Base-by-base conservation (phyloP, 345 rosid species). In the Cardamine occulta region DNA sequence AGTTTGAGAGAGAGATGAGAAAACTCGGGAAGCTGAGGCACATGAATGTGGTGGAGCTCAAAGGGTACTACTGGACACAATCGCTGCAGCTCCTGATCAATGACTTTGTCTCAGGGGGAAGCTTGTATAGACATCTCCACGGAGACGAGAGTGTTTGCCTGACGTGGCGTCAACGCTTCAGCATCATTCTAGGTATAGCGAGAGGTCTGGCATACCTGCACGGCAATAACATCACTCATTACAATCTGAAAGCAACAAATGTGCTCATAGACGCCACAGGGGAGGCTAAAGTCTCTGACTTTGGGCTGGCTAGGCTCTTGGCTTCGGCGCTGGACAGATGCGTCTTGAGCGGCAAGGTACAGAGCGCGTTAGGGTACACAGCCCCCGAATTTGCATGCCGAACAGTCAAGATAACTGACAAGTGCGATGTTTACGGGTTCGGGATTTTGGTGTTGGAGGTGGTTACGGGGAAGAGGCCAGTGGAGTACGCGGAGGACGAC, bases 321-420 rank as follows among this genome's bases (percentile, higher is more conserved):
- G 66, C 74, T 10, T 93, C 99, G 15, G 76, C 71, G 56, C 72
- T 95, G 60, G 98, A 93, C 73, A 93, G 94, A 28, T 90, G 97
- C 61, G 82, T 91, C 42, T 74, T 96, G 70, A 96, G 99, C 79
- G 91, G 99, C 83, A 96, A 96, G 81, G 92, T 96, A 65, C 99
- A 96, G 80, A 90, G 97, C 62, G 97, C 98, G 1, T 82, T 96
- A 0, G 98, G 99, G 70, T 96, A 96, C 88, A 96, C 91, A 88
- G 99, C 99, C 29, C 99, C 99, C 1, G 99, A 96, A 66, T 93
- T 96, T 70, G 99, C 98, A 6, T 96, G 99, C 59, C 80, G 89
- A 68, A 92, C 99, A 0, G 98, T 93, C 56, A 96, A 91, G 76
- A 91, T 96, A 87, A 96, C 99, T 0, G 93, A 91, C 74, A 96